Percentiles rank a stretch among this genome's conserved stretches.
These are phyloP conservation scores for Protomyces gravidus DNA, from an alignment of 1,139 yeast species.

Conservation along the genomic window DNA sequence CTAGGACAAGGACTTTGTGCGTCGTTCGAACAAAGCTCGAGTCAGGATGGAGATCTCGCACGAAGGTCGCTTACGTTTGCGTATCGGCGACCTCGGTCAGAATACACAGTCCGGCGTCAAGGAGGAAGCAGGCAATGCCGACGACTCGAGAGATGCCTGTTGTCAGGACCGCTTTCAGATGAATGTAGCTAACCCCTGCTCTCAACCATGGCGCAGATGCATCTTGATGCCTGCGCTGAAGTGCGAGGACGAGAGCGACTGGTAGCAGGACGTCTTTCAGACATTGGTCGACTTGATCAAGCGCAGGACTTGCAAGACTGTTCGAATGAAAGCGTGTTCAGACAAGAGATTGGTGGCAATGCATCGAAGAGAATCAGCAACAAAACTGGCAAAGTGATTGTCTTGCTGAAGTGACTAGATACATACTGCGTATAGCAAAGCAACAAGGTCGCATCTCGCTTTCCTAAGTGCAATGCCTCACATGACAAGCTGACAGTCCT, in stretches of 20 bases:
- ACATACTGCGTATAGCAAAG: no score
- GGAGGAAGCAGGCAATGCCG: conserved; percentile 44
- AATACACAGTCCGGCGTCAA: conserved; percentile 39
- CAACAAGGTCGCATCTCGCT: no score
- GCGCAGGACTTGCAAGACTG: no score
- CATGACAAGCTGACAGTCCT: no score
- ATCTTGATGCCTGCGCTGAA: background rate
- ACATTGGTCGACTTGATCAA: no score
- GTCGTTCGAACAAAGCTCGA: conserved; percentile 48
- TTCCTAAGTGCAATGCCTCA: no score
- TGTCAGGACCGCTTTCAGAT: conserved; percentile 35
- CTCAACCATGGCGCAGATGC: background rate
- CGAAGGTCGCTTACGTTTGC: background rate
- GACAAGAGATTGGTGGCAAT: no score
- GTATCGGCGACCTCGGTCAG: conserved; percentile 42
- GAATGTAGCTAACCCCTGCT: background rate
- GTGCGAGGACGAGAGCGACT: conserved; percentile 2
- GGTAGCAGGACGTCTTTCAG: conserved; percentile 1
- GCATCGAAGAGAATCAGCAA: no score
- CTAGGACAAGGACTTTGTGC: conserved; percentile 44
- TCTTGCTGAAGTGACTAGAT: no score
- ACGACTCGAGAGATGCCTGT: conserved; percentile 42
- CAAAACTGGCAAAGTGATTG: no score
- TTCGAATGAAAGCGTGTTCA: no score
- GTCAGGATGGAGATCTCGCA: conserved; percentile 42